Percentiles rank a stretch among this genome's conserved stretches.
These are phyloP conservation scores for Fragilariopsis cylindrus DNA, from an alignment of 108 stramenopile genomes.

Conservation along the genomic window DNA sequence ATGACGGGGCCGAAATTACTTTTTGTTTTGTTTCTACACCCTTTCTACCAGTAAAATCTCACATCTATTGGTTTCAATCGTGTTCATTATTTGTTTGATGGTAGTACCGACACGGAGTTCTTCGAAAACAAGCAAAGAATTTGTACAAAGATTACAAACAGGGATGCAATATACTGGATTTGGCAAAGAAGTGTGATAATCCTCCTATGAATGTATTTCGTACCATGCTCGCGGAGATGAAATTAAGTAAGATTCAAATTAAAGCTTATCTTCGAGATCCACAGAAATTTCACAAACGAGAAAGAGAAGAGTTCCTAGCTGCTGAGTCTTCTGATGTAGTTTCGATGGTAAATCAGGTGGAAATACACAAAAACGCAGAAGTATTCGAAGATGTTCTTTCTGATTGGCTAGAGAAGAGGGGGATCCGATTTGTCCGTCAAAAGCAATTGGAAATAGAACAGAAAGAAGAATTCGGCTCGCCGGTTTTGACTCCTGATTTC, in stretches of 20 bases:
- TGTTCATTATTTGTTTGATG: too few relatives aligned
- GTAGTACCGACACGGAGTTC: background rate
- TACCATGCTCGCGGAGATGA: constrained; percentile 1
- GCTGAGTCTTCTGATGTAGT: constrained; percentile 11
- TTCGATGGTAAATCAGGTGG: constrained; percentile 5
- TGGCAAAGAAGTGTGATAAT: constrained; percentile 11
- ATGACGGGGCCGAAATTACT: too few relatives aligned
- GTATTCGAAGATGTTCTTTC: constrained; percentile 13
- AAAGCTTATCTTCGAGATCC: constrained; percentile 9
- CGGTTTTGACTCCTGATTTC: constrained; percentile 22
- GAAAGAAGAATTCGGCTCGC: constrained; percentile 14
- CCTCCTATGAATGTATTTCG: constrained; percentile 20
- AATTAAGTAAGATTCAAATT: constrained; percentile 9
- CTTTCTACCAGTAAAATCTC: too few relatives aligned
- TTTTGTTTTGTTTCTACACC: too few relatives aligned
- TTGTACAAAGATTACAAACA: constrained; percentile 1
- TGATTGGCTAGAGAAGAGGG: background rate
- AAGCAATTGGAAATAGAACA: constrained; percentile 15
- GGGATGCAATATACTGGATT: background rate
- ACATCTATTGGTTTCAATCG: too few relatives aligned
- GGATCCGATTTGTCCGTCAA: constrained; percentile 12
- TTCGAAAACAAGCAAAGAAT: background rate
- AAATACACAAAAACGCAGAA: constrained; percentile 1
- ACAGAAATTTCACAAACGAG: constrained; percentile 4
- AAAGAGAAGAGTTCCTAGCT: constrained; percentile 12